Evolutionary conservation across 2,329 filamentous ascomycete genomes (phyloP), one percentile per base, ranked within the genome.

Genomic region (Allantophomopsis lycopodina): DNA sequence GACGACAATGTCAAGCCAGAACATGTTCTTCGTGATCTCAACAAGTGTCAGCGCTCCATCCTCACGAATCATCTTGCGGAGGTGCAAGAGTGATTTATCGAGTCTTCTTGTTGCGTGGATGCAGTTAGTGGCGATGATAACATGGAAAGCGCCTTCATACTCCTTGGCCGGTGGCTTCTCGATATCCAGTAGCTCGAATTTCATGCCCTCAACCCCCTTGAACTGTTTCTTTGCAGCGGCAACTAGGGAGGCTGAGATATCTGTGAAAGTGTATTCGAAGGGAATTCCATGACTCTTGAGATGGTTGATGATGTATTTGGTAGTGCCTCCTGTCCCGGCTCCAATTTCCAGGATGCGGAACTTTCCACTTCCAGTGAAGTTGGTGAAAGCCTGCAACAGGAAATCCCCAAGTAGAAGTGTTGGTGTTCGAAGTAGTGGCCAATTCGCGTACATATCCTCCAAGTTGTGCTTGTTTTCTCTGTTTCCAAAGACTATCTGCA

Each of bases 251-350:
- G 40, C 23, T 0, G 62, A 60, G 7, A 66, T 38, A 28, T 66
- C 63, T 2, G 62, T 65, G 42, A 64, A 60, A 2, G 58, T 61
- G 41, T 66, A 65, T 4, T 50, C 40, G 14, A 63, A 44, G 0
- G 44, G 42, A 2, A 59, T 36, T 10, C 11, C 10, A 7, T 34
- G 32, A 0, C 14, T 17, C 1, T 35, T 40, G 3, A 67, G 48
- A 1, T 43, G 33, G 0, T 52, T 42, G 0, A 60, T 40, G 2
- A 65, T 21, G 2, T 48, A 40, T 8, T 44, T 46, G 0, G 63
- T 61, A 1, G 63, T 65, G 0, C 59, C 61, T 5, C 63, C 63
- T 1, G 60, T 62, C 10, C 61, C 62, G 11, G 23, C 23, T 8
- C 61, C 7, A 3, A 64, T 42, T 42, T 65, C 61, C 39, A 67